phyloP scores from a whole-genome alignment of 768 basidiomycete species.

The Pulveroboletus sp. region DNA sequence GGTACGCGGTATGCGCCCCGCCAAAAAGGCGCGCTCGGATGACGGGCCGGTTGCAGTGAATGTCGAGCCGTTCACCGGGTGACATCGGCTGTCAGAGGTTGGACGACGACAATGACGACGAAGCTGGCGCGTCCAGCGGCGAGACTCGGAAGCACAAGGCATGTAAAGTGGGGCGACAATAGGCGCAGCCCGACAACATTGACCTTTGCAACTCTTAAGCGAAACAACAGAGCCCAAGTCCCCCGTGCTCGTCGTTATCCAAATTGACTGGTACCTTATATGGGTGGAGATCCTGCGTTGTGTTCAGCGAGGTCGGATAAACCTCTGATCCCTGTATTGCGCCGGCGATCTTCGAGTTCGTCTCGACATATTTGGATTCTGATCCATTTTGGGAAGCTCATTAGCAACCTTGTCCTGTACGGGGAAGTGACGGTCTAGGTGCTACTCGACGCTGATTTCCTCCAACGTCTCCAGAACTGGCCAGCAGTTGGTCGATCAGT shows the following conservation, averaged over 20 bases:
- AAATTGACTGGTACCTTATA: conserved; percentile 46
- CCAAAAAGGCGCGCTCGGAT: conserved; percentile 60
- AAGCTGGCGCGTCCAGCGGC: conserved; percentile 14
- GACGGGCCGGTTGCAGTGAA: conserved; percentile 50
- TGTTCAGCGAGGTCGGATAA: conserved; percentile 76
- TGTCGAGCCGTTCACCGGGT: conserved; percentile 38
- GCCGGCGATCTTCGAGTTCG: conserved; percentile 60
- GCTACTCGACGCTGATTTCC: conserved; percentile 47
- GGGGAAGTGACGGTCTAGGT: conserved; percentile 42
- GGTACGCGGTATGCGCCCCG: conserved; percentile 69
- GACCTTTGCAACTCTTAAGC: conserved; percentile 5
- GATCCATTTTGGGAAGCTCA: conserved; percentile 48
- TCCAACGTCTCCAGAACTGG: conserved; percentile 19
- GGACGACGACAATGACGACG: conserved; percentile 14
- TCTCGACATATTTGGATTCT: conserved; percentile 26
- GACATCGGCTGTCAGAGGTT: conserved; percentile 28
- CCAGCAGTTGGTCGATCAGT: conserved; percentile 38
- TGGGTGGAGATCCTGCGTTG: conserved; percentile 37
- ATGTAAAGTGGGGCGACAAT: conserved; percentile 16
- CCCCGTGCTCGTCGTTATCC: conserved; percentile 52
- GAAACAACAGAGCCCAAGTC: conserved; percentile 27
- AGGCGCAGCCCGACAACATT: conserved; percentile 22
- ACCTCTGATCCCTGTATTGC: conserved; percentile 44
- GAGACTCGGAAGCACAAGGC: too few species aligned
- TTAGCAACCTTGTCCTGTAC: conserved; percentile 52